Evolutionary conservation across 441 rosid species (phyloP).

Genomic region (Lepidium campestre): DNA sequence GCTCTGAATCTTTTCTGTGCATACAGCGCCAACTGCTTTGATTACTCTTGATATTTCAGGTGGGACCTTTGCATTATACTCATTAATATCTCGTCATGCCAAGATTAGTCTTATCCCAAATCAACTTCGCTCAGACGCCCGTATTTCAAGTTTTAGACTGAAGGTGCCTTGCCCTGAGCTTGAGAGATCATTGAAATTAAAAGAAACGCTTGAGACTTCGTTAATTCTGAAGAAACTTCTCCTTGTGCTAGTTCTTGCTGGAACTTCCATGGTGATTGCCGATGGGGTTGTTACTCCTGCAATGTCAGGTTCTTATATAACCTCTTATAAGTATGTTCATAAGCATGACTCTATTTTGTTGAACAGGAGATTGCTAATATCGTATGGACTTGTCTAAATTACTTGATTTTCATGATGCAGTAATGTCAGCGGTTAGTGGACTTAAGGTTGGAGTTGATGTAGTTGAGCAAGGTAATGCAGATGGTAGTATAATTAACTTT

Average conservation of each 20-base stretch:
- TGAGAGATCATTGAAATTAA: constrained; percentile 89
- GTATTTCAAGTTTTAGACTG: constrained; percentile 92
- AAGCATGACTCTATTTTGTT: constrained; percentile 2
- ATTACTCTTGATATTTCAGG: constrained; percentile 39
- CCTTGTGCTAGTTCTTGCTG: constrained; percentile 81
- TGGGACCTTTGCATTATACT: constrained; percentile 94
- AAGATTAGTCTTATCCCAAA: constrained; percentile 95
- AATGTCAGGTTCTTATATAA: constrained; percentile 76
- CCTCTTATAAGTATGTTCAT: constrained; percentile 23
- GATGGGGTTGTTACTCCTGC: constrained; percentile 97
- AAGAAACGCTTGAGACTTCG: constrained; percentile 88
- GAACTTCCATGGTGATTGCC: constrained; percentile 95
- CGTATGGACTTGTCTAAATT: constrained; percentile 9
- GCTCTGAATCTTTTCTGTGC: not conserved
- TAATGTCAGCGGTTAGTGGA: constrained; percentile 93
- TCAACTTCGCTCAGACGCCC: constrained; percentile 94
- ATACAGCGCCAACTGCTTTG: not conserved
- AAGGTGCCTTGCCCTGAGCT: constrained; percentile 97
- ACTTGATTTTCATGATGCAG: constrained; percentile 45
- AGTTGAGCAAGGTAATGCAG: constrained; percentile 60
- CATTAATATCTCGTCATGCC: constrained; percentile 90
- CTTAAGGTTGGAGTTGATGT: constrained; percentile 78
- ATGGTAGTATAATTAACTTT: not conserved
- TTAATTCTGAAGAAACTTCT: constrained; percentile 66
- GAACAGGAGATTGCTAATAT: not conserved